Percentiles rank a stretch among this genome's conserved stretches.
phyloP scores from a whole-genome alignment of 2,329 filamentous ascomycete species.

The Cladosporium sp. region DNA sequence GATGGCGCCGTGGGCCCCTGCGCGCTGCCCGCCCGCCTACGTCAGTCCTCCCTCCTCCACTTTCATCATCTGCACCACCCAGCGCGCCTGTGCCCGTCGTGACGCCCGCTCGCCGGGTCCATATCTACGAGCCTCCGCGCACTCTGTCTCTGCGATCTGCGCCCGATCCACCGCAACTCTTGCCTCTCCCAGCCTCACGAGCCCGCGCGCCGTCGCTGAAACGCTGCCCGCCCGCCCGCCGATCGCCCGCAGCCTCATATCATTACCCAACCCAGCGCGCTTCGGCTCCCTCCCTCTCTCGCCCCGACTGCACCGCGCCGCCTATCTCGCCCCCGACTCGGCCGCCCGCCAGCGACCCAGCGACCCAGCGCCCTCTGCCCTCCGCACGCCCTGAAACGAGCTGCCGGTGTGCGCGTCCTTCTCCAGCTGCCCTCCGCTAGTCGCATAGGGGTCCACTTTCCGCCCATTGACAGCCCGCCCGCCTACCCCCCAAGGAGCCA shows the following conservation, averaged over 20 bases:
- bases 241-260: background rate
- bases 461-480: slow-evolving; percentile 21
- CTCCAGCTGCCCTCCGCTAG: slow-evolving; percentile 16
- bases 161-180: slow-evolving; percentile 5
- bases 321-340: slow-evolving; percentile 48
- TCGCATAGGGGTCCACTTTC: slow-evolving; percentile 20
- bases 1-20: background rate
- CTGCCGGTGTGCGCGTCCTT: slow-evolving; percentile 8
- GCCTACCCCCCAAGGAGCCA: slow-evolving; percentile 15
- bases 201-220: background rate
- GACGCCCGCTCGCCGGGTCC: background rate
- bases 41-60: background rate
- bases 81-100: slow-evolving; percentile 1
- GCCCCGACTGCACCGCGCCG: slow-evolving; percentile 4
- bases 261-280: slow-evolving; percentile 9
- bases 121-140: slow-evolving; percentile 7
- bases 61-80: slow-evolving; percentile 3
- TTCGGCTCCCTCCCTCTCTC: slow-evolving; percentile 3
- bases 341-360: background rate
- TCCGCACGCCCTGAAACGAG: slow-evolving; percentile 9
- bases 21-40: background rate
- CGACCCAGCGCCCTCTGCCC: background rate
- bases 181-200: slow-evolving; percentile 8
- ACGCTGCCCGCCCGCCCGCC: background rate
- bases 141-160: slow-evolving; percentile 1